These are phyloP conservation scores for Micromonas pusilla DNA, from an alignment of 139 green algal species.

Conservation along the genomic window DNA sequence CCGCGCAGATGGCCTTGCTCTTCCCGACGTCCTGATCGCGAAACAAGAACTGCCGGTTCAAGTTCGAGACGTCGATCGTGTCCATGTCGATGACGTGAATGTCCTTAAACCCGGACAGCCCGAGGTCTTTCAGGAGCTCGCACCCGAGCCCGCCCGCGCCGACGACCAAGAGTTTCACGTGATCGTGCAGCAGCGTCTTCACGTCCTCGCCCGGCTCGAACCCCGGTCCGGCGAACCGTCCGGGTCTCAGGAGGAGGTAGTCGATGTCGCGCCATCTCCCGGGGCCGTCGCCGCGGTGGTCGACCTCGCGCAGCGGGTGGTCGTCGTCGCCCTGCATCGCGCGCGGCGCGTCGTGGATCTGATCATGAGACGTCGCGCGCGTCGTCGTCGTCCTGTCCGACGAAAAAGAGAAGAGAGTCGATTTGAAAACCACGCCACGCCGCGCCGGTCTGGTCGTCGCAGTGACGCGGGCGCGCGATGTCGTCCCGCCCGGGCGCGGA, in stretches of 20 bases:
- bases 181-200: constrained; percentile 25
- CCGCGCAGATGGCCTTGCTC: constrained; percentile 86
- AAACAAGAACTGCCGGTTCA: constrained; percentile 99
- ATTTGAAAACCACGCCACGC: no score
- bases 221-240: constrained; percentile 70
- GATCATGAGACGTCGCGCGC: neutral
- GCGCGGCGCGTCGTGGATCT: neutral
- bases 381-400: no score
- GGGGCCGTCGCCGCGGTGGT: neutral
- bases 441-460: no score
- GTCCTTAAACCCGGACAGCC: constrained; percentile 86
- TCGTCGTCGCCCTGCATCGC: neutral
- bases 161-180: constrained; percentile 71
- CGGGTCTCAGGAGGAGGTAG: constrained; percentile 56
- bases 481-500: no score
- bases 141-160: constrained; percentile 95
- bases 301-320: neutral
- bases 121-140: constrained; percentile 97
- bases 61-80: constrained; percentile 97
- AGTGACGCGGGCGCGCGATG: no score
- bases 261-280: neutral
- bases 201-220: constrained; percentile 62
- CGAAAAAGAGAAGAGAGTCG: no score
- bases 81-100: constrained; percentile 99
- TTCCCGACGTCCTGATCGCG: constrained; percentile 85